These are phyloP conservation scores for Solanum corneliomulleri DNA, from an alignment of 257 asterid species.

Conservation along the genomic window DNA sequence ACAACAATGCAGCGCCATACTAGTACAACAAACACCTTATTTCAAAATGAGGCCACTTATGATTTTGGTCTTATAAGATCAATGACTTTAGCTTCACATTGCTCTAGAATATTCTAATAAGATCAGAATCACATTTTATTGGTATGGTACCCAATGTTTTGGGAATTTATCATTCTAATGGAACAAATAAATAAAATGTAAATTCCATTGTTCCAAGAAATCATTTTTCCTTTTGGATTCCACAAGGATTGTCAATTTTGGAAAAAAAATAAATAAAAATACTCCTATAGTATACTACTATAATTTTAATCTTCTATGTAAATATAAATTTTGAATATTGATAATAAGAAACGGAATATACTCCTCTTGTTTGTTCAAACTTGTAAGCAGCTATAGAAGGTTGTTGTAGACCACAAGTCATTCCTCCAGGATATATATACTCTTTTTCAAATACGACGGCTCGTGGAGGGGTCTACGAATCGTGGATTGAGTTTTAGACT, in stretches of 20 bases:
- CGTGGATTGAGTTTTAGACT: no score
- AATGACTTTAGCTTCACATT: no score
- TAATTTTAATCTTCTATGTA: neutral
- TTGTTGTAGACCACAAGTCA: constrained; percentile 16
- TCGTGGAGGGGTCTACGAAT: no score
- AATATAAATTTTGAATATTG: neutral
- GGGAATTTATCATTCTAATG: neutral
- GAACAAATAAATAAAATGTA: neutral
- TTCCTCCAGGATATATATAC: constrained; percentile 11
- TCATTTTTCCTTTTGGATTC: neutral
- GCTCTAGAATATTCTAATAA: no score
- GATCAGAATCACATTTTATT: no score
- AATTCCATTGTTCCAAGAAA: neutral
- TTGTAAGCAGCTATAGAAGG: constrained; percentile 38
- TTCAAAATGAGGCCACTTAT: no score
- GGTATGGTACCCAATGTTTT: no score
- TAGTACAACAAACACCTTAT: no score
- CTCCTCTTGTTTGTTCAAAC: neutral
- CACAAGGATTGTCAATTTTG: neutral
- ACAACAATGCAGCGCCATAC: no score
- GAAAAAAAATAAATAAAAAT: neutral
- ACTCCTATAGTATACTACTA: neutral
- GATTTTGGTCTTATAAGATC: no score
- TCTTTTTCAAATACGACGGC: no score
- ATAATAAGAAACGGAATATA: neutral